A percentile compares a stretch with the other conserved stretches of the same genome.
Conservation (phyloP, 768 basidiomycete genomes). For the Aureoboletus auriporus region DNA sequence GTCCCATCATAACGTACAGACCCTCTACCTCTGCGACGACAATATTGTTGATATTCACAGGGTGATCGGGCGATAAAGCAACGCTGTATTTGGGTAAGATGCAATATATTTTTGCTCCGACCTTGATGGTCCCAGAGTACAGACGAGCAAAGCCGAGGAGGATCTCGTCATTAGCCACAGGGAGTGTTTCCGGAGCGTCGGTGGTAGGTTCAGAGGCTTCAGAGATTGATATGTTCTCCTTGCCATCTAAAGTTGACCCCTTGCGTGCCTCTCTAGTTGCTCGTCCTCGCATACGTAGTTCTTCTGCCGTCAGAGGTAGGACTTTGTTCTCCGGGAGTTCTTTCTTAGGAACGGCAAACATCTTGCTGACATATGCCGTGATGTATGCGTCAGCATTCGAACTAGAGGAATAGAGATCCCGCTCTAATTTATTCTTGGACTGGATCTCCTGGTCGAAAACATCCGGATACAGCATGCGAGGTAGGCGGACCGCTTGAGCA, state of each 20-base stretch:
- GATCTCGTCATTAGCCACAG: slow-evolving; percentile 44
- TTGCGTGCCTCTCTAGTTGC: slow-evolving; percentile 45
- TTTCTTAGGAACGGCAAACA: slow-evolving; percentile 85
- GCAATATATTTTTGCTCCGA: slow-evolving; percentile 61
- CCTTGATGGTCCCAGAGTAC: slow-evolving; percentile 81
- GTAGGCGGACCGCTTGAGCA: slow-evolving; percentile 81
- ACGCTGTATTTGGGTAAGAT: slow-evolving; percentile 85
- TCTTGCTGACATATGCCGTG: slow-evolving; percentile 93
- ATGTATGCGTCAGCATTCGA: slow-evolving; percentile 53
- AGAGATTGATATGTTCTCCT: slow-evolving; percentile 5
- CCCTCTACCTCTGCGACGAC: slow-evolving; percentile 60
- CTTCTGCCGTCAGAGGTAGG: slow-evolving; percentile 72
- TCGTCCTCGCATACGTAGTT: slow-evolving; percentile 66
- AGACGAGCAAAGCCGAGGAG: slow-evolving; percentile 91
- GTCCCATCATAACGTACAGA: slow-evolving; percentile 97
- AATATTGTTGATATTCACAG: slow-evolving; percentile 64
- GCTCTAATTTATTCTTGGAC: slow-evolving; percentile 80
- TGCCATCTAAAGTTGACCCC: slow-evolving; percentile 29
- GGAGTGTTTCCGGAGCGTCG: background rate
- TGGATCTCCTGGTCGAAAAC: slow-evolving; percentile 52
- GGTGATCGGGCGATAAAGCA: slow-evolving; percentile 57
- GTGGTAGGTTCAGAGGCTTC: slow-evolving; percentile 1
- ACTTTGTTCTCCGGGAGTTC: slow-evolving; percentile 87
- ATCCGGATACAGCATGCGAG: slow-evolving; percentile 89
- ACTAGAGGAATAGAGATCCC: slow-evolving; percentile 73